These are phyloP conservation scores for Apiospora kogelbergensis DNA, from an alignment of 2,329 filamentous ascomycete species.

Conservation along the genomic window DNA sequence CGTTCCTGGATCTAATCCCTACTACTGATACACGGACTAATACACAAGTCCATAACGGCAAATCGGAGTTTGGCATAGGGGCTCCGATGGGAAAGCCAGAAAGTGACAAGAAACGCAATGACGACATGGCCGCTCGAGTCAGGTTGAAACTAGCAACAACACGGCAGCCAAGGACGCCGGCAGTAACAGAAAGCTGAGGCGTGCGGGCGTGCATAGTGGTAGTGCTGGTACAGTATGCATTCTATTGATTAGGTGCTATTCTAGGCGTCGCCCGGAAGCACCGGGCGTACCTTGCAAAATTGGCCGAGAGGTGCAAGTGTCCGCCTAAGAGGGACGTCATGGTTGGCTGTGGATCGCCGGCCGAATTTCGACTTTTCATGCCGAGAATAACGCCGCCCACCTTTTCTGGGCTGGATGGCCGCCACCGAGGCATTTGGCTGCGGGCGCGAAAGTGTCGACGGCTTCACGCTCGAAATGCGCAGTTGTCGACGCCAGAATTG, in stretches of 20 bases:
- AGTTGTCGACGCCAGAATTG: background rate
- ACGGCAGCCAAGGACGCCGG: background rate
- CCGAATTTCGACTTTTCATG: constrained; percentile 10
- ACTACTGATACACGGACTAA: too few relatives aligned
- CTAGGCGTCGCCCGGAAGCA: background rate
- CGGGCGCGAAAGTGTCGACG: too few relatives aligned
- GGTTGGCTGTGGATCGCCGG: constrained; percentile 7
- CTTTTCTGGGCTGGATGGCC: background rate
- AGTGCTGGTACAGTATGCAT: background rate
- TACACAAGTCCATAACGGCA: background rate
- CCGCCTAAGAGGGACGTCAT: constrained; percentile 8
- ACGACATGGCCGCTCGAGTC: background rate
- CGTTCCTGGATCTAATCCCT: too few relatives aligned
- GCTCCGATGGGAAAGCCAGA: background rate
- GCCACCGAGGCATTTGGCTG: background rate
- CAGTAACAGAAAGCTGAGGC: background rate
- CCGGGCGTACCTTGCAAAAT: background rate
- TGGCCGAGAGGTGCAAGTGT: background rate
- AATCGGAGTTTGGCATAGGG: background rate
- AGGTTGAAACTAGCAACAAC: background rate
- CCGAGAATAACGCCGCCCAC: constrained; percentile 7
- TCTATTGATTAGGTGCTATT: background rate
- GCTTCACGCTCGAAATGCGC: background rate
- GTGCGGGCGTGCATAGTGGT: background rate
- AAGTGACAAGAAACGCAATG: background rate